Percentiles rank a stretch among this genome's conserved stretches.
Conservation (phyloP, 2,329 filamentous ascomycete species). For the Microsporum ferrugineum region DNA sequence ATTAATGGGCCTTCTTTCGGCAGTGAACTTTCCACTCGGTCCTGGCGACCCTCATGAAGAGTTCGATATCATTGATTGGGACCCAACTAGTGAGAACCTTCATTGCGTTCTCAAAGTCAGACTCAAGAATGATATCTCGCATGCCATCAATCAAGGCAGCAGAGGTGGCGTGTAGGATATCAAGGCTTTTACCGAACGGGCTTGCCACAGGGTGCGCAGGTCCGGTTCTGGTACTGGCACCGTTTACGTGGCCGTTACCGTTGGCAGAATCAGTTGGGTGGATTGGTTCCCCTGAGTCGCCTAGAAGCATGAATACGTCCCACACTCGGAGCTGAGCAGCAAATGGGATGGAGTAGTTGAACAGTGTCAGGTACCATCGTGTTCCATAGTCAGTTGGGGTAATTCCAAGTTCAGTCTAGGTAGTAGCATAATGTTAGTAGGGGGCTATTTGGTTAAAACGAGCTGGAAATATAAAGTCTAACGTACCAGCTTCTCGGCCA, state of each 20-base stretch:
- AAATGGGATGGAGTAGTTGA: slow-evolving; percentile 94
- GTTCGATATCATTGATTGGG: slow-evolving; percentile 83
- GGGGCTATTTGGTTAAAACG: background rate
- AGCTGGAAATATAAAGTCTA: background rate
- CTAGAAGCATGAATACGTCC: slow-evolving; percentile 95
- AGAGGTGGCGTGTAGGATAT: slow-evolving; percentile 79
- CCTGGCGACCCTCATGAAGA: slow-evolving; percentile 80
- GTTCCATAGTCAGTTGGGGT: slow-evolving; percentile 89
- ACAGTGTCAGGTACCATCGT: slow-evolving; percentile 92
- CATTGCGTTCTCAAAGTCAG: slow-evolving; percentile 97
- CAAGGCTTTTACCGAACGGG: slow-evolving; percentile 55
- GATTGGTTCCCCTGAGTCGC: slow-evolving; percentile 49
- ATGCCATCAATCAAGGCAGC: slow-evolving; percentile 86
- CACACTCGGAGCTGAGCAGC: slow-evolving; percentile 87
- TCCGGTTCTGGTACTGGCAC: slow-evolving; percentile 1
- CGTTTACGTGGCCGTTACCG: slow-evolving; percentile 15
- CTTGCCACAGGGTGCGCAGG: slow-evolving; percentile 20
- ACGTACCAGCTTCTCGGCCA: slow-evolving; percentile 69
- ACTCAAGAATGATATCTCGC: slow-evolving; percentile 74
- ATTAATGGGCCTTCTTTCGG: slow-evolving; percentile 33
- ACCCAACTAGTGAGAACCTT: slow-evolving; percentile 91
- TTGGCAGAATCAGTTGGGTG: slow-evolving; percentile 14
- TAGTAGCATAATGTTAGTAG: background rate
- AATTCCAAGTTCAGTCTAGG: slow-evolving; percentile 62
- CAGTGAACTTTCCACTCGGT: slow-evolving; percentile 67